A percentile compares a stretch with the other conserved stretches of the same genome.
Conservation (phyloP, 1,139 yeast genomes). For the Magnusiomyces tetraspermus region DNA sequence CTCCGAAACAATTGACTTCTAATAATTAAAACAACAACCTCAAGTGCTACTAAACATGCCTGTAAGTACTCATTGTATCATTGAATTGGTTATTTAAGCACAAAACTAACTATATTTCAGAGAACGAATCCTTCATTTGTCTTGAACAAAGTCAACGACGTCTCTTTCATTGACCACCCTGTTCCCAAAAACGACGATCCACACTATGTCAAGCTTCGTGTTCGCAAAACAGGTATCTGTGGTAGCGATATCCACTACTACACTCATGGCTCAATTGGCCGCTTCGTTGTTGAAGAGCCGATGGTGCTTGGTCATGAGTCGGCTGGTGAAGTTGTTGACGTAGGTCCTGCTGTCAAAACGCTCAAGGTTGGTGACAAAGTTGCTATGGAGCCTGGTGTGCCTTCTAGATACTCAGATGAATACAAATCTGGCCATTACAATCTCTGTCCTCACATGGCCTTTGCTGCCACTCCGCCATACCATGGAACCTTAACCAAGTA, state of each 20-base stretch:
- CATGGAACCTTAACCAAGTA: slow-evolving; percentile 64
- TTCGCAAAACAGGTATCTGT: slow-evolving; percentile 76
- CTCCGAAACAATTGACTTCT: no score
- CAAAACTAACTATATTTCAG: neutral
- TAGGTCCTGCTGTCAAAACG: slow-evolving; percentile 50
- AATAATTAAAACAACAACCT: no score
- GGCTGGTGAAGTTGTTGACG: slow-evolving; percentile 58
- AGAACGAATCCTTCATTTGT: slow-evolving; percentile 58
- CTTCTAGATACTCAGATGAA: slow-evolving; percentile 64
- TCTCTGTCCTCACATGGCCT: slow-evolving; percentile 71
- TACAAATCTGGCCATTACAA: slow-evolving; percentile 72
- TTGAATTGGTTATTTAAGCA: neutral
- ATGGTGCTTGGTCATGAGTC: slow-evolving; percentile 60
- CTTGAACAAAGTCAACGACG: slow-evolving; percentile 53
- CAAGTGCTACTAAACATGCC: neutral
- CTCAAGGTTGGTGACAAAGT: slow-evolving; percentile 33
- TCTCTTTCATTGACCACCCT: slow-evolving; percentile 55
- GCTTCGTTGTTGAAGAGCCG: slow-evolving; percentile 31
- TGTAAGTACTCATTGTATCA: neutral
- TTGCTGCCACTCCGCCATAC: slow-evolving; percentile 79
- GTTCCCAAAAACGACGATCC: slow-evolving; percentile 54
- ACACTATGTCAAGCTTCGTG: slow-evolving; percentile 63
- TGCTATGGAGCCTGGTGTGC: slow-evolving; percentile 78
- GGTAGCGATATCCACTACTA: slow-evolving; percentile 84
- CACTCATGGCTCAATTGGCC: slow-evolving; percentile 70